phyloP scores from a whole-genome alignment of 2,329 filamentous ascomycete species.

The Amauroascus verrucosus region DNA sequence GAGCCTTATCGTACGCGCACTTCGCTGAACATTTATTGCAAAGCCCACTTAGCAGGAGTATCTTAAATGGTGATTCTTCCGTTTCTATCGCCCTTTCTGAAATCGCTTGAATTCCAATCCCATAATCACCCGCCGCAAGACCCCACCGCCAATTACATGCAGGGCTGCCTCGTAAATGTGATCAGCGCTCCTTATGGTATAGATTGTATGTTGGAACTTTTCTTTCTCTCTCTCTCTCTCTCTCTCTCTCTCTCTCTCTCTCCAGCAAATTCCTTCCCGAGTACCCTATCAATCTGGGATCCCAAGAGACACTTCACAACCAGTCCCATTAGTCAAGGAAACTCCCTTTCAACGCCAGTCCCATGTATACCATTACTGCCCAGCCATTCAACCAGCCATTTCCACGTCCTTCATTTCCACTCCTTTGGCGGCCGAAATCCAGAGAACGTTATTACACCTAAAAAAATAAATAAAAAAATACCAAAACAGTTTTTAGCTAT shows the following conservation, averaged over 20 bases:
- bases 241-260: too few relatives aligned
- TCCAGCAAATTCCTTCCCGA: not conserved
- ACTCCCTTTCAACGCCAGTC: not conserved
- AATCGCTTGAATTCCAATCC: not conserved
- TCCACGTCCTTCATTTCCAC: constrained; percentile 39
- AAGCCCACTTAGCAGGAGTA: not conserved
- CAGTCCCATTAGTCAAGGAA: not conserved
- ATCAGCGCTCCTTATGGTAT: not conserved
- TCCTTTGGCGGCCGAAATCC: constrained; percentile 56
- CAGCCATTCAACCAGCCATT: constrained; percentile 19
- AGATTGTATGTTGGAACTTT: not conserved
- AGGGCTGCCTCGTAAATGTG: not conserved
- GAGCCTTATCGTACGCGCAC: not conserved
- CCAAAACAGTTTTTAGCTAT: not conserved
- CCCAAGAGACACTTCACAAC: not conserved
- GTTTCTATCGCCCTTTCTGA: not conserved
- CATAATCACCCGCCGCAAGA: not conserved
- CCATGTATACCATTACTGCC: not conserved
- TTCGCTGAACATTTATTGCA: not conserved
- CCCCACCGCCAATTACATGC: not conserved
- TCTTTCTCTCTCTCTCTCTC: too few relatives aligned
- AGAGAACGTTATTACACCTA: constrained; percentile 95
- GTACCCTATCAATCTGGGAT: not conserved
- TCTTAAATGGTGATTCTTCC: not conserved
- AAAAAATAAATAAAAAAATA: not conserved